phyloP scores from a whole-genome alignment of 2,329 filamentous ascomycete species.

The Stromatinia cepivora region DNA sequence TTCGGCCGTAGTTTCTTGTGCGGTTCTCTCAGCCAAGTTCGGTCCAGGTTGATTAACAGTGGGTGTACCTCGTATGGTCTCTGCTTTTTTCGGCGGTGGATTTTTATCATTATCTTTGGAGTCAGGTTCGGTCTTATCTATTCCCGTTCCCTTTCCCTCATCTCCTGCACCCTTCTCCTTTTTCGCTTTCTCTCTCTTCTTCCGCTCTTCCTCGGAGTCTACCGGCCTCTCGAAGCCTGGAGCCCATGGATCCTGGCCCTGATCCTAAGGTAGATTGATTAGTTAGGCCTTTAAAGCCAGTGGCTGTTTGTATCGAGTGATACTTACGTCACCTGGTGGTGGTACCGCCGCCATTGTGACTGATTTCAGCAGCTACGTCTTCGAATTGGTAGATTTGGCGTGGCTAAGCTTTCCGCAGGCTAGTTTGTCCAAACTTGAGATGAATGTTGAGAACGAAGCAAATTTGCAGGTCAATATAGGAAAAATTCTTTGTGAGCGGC shows the following conservation, averaged over 20 bases:
- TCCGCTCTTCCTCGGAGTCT: too few species aligned
- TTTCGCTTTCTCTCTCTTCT: too few species aligned
- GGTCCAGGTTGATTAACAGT: not conserved
- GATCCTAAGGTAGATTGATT: not conserved
- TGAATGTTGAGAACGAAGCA: not conserved
- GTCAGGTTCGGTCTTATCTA: too few species aligned
- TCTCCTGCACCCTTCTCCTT: not conserved
- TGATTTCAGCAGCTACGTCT: not conserved
- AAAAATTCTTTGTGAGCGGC: not conserved
- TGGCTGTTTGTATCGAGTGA: too few species aligned
- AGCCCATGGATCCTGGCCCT: not conserved
- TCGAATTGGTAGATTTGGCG: not conserved
- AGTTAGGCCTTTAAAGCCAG: not conserved
- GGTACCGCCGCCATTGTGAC: slow-evolving; percentile 1
- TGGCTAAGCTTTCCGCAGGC: not conserved
- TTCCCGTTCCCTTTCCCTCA: not conserved
- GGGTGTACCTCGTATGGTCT: slow-evolving; percentile 13
- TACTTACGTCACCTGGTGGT: not conserved
- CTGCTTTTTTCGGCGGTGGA: not conserved
- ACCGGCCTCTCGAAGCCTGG: not conserved
- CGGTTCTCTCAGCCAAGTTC: not conserved
- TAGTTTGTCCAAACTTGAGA: not conserved
- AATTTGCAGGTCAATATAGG: not conserved
- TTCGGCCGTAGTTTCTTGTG: slow-evolving; percentile 1
- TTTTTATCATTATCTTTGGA: not conserved